phyloP scores from a whole-genome alignment of 495 filamentous ascomycete genomes.

The Hypoxylon cercidicola region DNA sequence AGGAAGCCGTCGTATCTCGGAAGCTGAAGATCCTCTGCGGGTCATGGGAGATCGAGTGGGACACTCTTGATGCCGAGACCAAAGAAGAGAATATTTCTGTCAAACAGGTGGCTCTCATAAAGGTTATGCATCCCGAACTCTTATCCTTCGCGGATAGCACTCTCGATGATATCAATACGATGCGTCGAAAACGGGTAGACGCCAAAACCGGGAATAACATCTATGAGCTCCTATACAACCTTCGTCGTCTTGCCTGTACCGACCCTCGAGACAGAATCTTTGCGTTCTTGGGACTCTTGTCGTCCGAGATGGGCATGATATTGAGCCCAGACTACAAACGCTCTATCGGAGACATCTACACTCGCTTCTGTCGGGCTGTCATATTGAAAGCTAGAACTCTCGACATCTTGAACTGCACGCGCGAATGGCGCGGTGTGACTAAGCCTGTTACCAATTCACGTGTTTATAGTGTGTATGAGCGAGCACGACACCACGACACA shows the following conservation, averaged over 20 bases:
- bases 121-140: constrained; percentile 3
- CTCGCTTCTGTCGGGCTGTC: neutral
- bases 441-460: neutral
- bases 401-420: constrained; percentile 1
- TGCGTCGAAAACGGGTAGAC: neutral
- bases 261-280: neutral
- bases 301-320: neutral
- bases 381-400: neutral
- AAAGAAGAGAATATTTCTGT: neutral
- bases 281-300: neutral
- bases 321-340: neutral
- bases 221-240: constrained; percentile 1
- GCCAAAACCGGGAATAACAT: neutral
- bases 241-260: constrained; percentile 1
- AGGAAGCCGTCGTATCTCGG: constrained; percentile 17
- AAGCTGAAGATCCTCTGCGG: neutral
- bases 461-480: constrained; percentile 1
- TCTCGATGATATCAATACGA: neutral
- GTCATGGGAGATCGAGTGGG: constrained; percentile 1
- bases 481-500: neutral
- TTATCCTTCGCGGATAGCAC: neutral
- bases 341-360: neutral
- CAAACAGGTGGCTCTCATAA: neutral
- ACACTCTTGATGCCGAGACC: neutral
- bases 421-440: neutral